Evolutionary conservation across 768 basidiomycete species (phyloP), one percentile per base, ranked within the genome.

Genomic region (Suillus clintonianus): DNA sequence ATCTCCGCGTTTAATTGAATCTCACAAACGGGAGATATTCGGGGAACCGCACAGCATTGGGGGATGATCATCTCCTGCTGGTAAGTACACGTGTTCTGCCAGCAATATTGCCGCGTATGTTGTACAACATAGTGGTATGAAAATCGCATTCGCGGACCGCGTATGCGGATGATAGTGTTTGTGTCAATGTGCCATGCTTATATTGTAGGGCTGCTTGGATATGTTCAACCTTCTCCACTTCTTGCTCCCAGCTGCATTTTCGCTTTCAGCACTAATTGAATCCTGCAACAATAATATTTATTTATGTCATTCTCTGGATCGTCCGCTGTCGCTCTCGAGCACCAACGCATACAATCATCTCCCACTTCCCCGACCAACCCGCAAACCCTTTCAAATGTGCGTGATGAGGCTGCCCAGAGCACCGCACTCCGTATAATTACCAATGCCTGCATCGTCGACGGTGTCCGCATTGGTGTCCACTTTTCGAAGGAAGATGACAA

Each of bases 391-490:
- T 84, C 83, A 51, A 83, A 84, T 63, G 80, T 89, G 15, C 82
- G 85, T 19, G 79, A 83, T 30, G 85, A 89, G 67, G 87, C 87
- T 15, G 84, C 88, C 0, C 75, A 80, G 43, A 81, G 83, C 64
- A 78, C 89, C 55, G 88, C 87, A 5, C 72, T 86, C 11, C 82
- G 83, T 27, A 78, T 83, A 1, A 78, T 87, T 64, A 83, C 77
- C 47, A 82, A 83, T 62, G 80, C 85, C 2, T 79, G 83, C 68
- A 67, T 67, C 1, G 66, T 84, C 34, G 85, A 90, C 65, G 85
- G 82, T 50, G 82, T 85, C 17, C 82, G 83, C 59, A 78, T 88
- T 55, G 86, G 87, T 45, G 87, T 92, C n/a, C 75, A 82, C 59
- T 74, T 89, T 61, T 82, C 89, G 1, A 86, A 85, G 64, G 75